phyloP scores from a whole-genome alignment of 768 basidiomycete genomes.

The Xanthoconium purpureum region DNA sequence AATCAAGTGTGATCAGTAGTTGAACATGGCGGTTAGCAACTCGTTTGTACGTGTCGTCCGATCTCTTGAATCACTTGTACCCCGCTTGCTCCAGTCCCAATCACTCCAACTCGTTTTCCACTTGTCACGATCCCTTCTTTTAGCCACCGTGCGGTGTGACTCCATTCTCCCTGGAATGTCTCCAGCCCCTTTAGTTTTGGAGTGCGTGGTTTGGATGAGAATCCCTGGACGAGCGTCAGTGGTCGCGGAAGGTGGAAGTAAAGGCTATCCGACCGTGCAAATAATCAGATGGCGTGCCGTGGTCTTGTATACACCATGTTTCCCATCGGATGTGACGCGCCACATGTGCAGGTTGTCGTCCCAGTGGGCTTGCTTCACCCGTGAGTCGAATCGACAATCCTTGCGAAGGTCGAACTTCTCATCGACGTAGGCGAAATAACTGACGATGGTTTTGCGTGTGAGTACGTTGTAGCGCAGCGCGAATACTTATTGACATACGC shows the following conservation, averaged over 20 bases:
- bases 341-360: constrained; percentile 8
- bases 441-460: background rate
- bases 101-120: background rate
- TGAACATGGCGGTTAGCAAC: background rate
- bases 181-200: constrained; percentile 9
- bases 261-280: constrained; percentile 5
- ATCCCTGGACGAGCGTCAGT: background rate
- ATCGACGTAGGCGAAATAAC: constrained; percentile 15
- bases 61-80: too few relatives aligned
- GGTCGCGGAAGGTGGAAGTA: background rate
- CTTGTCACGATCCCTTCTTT: background rate
- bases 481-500: background rate
- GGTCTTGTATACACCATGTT: constrained; percentile 10
- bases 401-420: constrained; percentile 13
- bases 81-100: background rate
- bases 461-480: too few relatives aligned
- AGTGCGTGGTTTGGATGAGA: background rate
- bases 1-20: background rate
- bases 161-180: constrained; percentile 6
- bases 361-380: constrained; percentile 12
- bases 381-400: constrained; percentile 13
- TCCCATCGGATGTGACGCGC: constrained; percentile 3
- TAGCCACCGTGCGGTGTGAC: constrained; percentile 5
- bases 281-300: constrained; percentile 9
- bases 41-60: background rate